Conservation (phyloP, 139 green algal genomes). For the Micractinium conductrix region DNA sequence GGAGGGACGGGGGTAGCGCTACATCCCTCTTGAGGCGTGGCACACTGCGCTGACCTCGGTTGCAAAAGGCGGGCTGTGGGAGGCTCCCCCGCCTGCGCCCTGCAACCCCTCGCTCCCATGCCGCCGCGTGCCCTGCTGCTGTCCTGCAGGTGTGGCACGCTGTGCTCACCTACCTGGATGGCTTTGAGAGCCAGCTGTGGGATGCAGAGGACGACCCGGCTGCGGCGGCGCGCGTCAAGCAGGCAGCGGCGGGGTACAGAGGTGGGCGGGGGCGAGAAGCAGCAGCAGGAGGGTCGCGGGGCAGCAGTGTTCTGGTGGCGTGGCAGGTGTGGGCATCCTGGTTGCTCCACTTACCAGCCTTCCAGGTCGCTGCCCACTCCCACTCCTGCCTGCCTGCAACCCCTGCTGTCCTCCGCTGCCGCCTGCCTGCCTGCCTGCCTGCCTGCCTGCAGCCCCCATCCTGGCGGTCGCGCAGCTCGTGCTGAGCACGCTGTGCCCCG, state of each 20-base stretch:
- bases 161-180: constrained; percentile 38
- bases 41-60: no score
- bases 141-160: constrained; percentile 40
- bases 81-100: no score
- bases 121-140: no score
- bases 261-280: background rate
- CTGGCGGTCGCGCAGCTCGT: constrained; percentile 8
- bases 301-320: no score
- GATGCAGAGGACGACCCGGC: background rate
- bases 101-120: no score
- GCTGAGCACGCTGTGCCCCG: constrained; percentile 28
- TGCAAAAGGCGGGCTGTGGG: no score
- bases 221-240: background rate
- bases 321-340: no score
- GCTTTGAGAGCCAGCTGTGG: constrained; percentile 21
- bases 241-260: constrained; percentile 7
- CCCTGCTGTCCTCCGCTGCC: background rate
- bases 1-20: no score
- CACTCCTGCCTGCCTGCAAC: background rate
- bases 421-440: background rate
- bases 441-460: constrained; percentile 8
- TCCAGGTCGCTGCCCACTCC: no score
- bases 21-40: no score
- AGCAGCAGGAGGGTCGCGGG: no score
- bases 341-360: no score